Evolutionary conservation across 2,329 filamentous ascomycete genomes (phyloP), one percentile per base, ranked within the genome.

Genomic region (Beauveria rudraprayagi): DNA sequence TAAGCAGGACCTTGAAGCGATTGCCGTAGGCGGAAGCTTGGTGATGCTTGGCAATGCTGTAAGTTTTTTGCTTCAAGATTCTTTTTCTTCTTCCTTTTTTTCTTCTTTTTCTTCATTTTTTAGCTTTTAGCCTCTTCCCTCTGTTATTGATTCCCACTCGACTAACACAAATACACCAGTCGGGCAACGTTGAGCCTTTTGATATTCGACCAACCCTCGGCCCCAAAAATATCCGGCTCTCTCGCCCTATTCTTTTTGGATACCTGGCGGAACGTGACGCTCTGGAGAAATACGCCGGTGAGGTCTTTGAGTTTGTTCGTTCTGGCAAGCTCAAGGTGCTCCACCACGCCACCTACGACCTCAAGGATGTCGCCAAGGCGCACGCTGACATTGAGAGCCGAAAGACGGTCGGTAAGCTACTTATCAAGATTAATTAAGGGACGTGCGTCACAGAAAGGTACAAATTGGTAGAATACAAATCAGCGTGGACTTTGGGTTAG

Each of bases 401-500:
- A 67, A 90, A 88, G 78, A 94, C 91, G 2, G 90, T 85, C 11
- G 92, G 92, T 19, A 96, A 96, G 78, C 73, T 95, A 64, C 72
- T 97, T 61, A 72, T 96, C 69, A 87, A 86, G 75, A 81, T 85
- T 52, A 87, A 77, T 66, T 74, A 68, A 63, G 61, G 4, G 9
- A 17, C 3, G 6, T 24, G 11, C 6, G 14, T n/a, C 5, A 2
- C 16, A 30, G 1, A 7, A 28, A 37, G 24, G 24, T 17, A 24
- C 24, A 22, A 51, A 51, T 28, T 26, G 9, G 14, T n/a, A 37
- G 24, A 47, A 9, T 19, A 26, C 9, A 17, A n/a, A 4, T 3
- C 19, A 22, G 10, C 17, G 14, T 28, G 8, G 8, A 16, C 37
- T 7, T n/a, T 19, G 2, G 8, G 52, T 10, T 14, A 7, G 8